Conservation (phyloP, 2,329 filamentous ascomycete genomes). For the Amesomyces nigricolor region DNA sequence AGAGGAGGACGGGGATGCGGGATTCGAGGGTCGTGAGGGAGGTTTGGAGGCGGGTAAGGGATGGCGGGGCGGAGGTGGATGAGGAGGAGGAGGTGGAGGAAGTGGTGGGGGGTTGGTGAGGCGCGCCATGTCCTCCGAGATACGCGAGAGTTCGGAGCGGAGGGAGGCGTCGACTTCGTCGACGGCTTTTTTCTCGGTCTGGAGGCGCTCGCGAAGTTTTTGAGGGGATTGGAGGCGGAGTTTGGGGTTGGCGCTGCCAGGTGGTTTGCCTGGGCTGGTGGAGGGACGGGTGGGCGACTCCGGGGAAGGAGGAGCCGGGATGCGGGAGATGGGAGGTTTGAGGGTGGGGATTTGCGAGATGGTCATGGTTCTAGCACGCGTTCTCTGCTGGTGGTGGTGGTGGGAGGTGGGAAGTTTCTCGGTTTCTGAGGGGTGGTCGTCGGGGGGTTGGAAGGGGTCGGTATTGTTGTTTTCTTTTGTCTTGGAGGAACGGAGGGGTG, state of each 20-base stretch:
- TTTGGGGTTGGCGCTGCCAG: conserved; percentile 38
- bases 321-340: conserved; percentile 34
- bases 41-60: conserved; percentile 31
- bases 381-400: conserved; percentile 1
- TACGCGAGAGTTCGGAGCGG: conserved; percentile 70
- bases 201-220: conserved; percentile 77
- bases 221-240: conserved; percentile 65
- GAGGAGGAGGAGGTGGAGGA: too few relatives aligned
- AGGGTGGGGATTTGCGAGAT: conserved; percentile 51
- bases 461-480: conserved; percentile 47
- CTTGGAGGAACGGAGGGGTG: conserved; percentile 36
- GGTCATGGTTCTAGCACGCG: conserved; percentile 47
- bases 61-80: conserved; percentile 30
- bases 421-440: conserved; percentile 19
- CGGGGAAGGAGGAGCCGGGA: conserved; percentile 22
- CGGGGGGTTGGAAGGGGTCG: conserved; percentile 22
- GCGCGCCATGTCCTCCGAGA: conserved; percentile 71
- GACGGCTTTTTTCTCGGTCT: conserved; percentile 71
- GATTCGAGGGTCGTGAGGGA: conserved; percentile 60
- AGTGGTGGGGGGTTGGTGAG: conserved; percentile 30
- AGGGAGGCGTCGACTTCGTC: conserved; percentile 64
- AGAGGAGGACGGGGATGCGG: conserved; percentile 54
- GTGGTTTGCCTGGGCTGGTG: conserved; percentile 35
- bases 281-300: conserved; percentile 31
- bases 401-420: conserved; percentile 14